A percentile compares a stretch with the other conserved stretches of the same genome.
These are phyloP conservation scores for Lepidium campestre DNA, from an alignment of 441 rosid species.

Conservation along the genomic window DNA sequence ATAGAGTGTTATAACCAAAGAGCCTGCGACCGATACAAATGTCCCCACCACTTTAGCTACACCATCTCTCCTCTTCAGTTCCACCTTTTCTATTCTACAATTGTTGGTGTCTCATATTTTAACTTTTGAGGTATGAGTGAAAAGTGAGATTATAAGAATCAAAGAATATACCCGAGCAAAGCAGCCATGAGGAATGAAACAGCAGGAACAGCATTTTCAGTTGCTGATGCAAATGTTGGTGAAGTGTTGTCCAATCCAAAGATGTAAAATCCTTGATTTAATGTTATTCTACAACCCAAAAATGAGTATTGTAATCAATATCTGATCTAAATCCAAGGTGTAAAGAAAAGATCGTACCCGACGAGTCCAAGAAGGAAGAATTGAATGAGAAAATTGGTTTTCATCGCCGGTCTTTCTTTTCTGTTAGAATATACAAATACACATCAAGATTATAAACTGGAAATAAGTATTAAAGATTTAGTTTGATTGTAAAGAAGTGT, in stretches of 20 bases:
- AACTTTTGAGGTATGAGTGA: background rate
- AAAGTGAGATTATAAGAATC: background rate
- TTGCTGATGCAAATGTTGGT: conserved; percentile 79
- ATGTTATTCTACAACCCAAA: conserved; percentile 46
- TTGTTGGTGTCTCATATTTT: background rate
- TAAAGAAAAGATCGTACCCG: conserved; percentile 43
- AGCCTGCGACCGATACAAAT: conserved; percentile 57
- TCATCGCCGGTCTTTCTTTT: conserved; percentile 62
- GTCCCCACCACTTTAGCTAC: conserved; percentile 73
- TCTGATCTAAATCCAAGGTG: background rate
- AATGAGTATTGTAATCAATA: background rate
- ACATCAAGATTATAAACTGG: background rate
- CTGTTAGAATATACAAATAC: conserved; percentile 29
- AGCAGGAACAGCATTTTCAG: conserved; percentile 84
- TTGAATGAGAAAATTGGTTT: conserved; percentile 43
- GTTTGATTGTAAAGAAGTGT: background rate
- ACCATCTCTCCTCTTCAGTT: conserved; percentile 60
- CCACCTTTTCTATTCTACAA: conserved; percentile 68
- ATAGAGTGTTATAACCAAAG: conserved; percentile 73
- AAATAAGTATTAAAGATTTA: background rate
- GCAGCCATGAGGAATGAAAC: conserved; percentile 78
- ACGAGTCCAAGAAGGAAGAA: conserved; percentile 72
- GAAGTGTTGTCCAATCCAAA: conserved; percentile 80
- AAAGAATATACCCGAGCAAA: conserved; percentile 43
- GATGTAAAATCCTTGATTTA: conserved; percentile 73